These are phyloP conservation scores for Zymoseptoria passerinii DNA, from an alignment of 2,329 filamentous ascomycete species.

Conservation along the genomic window DNA sequence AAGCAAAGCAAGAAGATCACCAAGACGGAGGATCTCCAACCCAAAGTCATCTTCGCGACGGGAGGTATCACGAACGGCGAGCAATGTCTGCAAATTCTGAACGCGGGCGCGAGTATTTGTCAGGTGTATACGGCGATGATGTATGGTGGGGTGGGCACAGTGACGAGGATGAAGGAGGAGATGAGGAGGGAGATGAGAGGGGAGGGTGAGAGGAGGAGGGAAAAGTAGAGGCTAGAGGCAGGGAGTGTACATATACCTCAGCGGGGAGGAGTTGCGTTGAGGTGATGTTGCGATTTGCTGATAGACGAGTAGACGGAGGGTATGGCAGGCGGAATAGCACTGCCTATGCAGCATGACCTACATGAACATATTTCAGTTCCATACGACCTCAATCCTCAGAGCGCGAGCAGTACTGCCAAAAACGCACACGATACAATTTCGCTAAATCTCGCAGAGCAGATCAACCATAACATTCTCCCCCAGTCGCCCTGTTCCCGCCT, in stretches of 20 bases:
- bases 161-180: conserved; percentile 45
- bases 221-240: neutral
- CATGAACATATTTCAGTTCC: no score
- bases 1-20: neutral
- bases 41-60: conserved; percentile 83
- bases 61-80: conserved; percentile 85
- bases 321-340: no score
- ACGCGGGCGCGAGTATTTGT: conserved; percentile 74
- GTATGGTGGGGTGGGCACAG: conserved; percentile 55
- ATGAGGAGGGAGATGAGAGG: conserved; percentile 38
- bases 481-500: neutral
- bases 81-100: conserved; percentile 71
- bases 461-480: neutral
- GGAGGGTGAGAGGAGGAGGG: neutral
- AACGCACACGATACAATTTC: no score
- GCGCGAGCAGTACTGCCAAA: no score
- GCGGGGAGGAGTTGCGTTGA: neutral
- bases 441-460: no score
- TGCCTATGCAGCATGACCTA: no score
- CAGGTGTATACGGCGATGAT: conserved; percentile 64
- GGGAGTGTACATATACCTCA: neutral
- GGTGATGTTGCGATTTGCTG: no score
- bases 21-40: neutral
- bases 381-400: no score
- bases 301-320: no score